Evolutionary conservation across 352 stramenopile species (phyloP).

Genomic region (Phytopythium litorale): DNA sequence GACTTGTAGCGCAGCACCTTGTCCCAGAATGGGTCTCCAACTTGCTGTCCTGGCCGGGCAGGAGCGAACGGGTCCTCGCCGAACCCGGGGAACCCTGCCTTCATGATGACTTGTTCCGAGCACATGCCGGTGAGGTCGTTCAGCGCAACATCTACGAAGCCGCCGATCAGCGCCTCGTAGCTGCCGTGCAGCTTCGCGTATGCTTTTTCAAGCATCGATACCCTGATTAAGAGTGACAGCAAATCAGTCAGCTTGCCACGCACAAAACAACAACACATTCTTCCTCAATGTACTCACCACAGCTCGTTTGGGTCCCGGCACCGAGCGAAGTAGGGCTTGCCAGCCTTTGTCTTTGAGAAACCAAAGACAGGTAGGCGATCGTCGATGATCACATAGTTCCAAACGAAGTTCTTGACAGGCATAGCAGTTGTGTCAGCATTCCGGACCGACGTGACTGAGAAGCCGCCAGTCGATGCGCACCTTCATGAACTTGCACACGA

Average conservation of each 20-base stretch:
- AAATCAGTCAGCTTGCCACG: neutral
- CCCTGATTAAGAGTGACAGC: constrained; percentile 31
- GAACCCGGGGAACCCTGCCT: constrained; percentile 73
- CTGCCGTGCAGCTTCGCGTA: constrained; percentile 91
- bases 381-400: constrained; percentile 92
- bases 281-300: constrained; percentile 39
- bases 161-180: constrained; percentile 88
- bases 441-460: neutral
- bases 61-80: constrained; percentile 62
- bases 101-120: constrained; percentile 86
- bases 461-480: constrained; percentile 18
- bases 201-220: constrained; percentile 88
- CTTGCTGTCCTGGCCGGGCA: constrained; percentile 29
- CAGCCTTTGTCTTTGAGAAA: constrained; percentile 73
- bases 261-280: neutral
- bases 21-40: constrained; percentile 76
- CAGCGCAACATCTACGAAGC: constrained; percentile 87
- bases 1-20: constrained; percentile 74
- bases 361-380: constrained; percentile 84
- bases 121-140: constrained; percentile 90
- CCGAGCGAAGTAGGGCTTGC: constrained; percentile 80
- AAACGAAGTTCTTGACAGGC: constrained; percentile 71
- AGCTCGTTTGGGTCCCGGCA: constrained; percentile 86
- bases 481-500: constrained; percentile 93
- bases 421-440: neutral